Evolutionary conservation across 2,329 filamentous ascomycete genomes (phyloP).

Genomic region (Sclerotinia sclerotiorum): DNA sequence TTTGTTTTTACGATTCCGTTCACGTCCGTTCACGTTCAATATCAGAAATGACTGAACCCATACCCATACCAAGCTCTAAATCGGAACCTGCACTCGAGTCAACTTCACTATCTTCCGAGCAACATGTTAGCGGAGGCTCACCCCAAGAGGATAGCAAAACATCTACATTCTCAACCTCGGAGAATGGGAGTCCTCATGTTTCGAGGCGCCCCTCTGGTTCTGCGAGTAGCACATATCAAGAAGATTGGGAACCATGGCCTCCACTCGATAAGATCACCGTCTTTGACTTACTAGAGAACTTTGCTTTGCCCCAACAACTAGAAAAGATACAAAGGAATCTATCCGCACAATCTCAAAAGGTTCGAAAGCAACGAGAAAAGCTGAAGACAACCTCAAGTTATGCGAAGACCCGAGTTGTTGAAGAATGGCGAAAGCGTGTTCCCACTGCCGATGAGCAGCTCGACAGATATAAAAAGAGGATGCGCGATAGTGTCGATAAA

Average conservation of each 20-base stretch:
- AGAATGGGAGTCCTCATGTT: conserved; percentile 54
- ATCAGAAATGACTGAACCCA: conserved; percentile 48
- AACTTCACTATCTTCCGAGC: conserved; percentile 32
- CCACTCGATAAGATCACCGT: conserved; percentile 87
- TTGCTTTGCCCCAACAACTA: conserved; percentile 83
- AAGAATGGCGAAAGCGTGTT: conserved; percentile 85
- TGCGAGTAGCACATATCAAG: conserved; percentile 80
- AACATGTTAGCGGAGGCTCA: conserved; percentile 41
- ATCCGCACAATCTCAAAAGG: conserved; percentile 78
- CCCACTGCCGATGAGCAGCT: conserved; percentile 89
- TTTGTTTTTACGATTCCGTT: conserved; percentile 45
- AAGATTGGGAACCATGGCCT: conserved; percentile 83
- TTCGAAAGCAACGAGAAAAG: conserved; percentile 78
- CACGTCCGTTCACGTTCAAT: conserved; percentile 43
- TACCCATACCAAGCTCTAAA: conserved; percentile 41
- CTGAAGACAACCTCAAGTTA: conserved; percentile 72
- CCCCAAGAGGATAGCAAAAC: conserved; percentile 51
- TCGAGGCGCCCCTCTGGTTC: conserved; percentile 81
- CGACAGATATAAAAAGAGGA: conserved; percentile 82
- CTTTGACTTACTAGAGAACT: conserved; percentile 91
- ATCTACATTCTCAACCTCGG: conserved; percentile 49
- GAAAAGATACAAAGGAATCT: conserved; percentile 87
- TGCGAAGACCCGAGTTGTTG: conserved; percentile 86
- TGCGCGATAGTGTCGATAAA: conserved; percentile 86
- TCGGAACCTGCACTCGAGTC: conserved; percentile 30